Percentiles rank a stretch among this genome's conserved stretches.
These are phyloP conservation scores for Saussurea involucrata DNA, from an alignment of 129 eudicot species.

Conservation along the genomic window DNA sequence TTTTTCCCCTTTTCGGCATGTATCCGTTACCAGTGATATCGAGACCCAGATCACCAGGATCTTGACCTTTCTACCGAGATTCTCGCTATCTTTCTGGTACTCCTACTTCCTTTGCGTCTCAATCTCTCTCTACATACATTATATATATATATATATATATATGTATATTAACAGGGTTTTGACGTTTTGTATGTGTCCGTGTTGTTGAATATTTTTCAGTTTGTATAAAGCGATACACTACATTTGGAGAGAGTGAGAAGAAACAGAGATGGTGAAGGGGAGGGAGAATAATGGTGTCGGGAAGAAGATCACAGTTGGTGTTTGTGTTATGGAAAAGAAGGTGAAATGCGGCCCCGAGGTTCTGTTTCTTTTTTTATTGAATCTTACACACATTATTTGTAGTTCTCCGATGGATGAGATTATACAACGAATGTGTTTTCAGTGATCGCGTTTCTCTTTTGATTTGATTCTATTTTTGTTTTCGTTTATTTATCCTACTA, in stretches of 20 bases:
- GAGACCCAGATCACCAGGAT: background rate
- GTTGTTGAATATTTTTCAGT: conserved; percentile 6
- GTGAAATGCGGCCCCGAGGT: conserved; percentile 99
- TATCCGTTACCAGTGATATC: conserved; percentile 12
- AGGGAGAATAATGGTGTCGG: conserved; percentile 14
- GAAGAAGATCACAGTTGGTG: conserved; percentile 70
- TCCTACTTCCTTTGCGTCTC: background rate
- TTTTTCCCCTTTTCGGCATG: conserved; percentile 12
- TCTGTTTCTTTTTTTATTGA: conserved; percentile 42
- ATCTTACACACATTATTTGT: conserved; percentile 8
- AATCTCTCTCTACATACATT: background rate
- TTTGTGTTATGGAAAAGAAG: conserved; percentile 99
- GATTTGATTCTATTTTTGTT: conserved; percentile 1
- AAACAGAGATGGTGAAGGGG: conserved; percentile 21
- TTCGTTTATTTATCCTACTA: background rate
- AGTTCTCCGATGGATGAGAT: conserved; percentile 21
- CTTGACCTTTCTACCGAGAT: conserved; percentile 1
- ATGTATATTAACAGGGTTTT: background rate
- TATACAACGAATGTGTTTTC: conserved; percentile 15
- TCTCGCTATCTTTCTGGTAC: conserved; percentile 23
- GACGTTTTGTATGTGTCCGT: background rate
- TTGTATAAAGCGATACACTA: background rate
- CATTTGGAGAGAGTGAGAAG: background rate
- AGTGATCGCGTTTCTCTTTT: conserved; percentile 6
- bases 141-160: background rate